Evolutionary conservation across 768 basidiomycete genomes (phyloP), one percentile per base, ranked within the genome.

Genomic region (Kwoniella dejecticola): DNA sequence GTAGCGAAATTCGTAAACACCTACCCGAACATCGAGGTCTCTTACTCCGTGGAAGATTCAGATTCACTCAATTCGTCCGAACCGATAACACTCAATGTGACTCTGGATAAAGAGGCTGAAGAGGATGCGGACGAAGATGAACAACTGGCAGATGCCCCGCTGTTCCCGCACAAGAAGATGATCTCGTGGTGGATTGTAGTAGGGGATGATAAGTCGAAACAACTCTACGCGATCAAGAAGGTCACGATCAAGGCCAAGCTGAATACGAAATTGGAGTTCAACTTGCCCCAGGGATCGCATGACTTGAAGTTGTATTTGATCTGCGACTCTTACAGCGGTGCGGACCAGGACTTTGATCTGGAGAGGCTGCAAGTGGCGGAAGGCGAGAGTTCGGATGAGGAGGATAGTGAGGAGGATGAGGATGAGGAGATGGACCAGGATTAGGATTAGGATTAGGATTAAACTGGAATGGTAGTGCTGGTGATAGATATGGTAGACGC

Each of bases 161-260:
- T 87, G 81, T 98, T 89, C 82, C 95, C 95, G 0, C 82, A 81
- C 55, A 88, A 88, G 79, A 97, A 97, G 83, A 85, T 91, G 79
- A 86, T 89, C 58, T 93, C 92, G 72, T 98, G 94, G 95, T 98
- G 94, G 94, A 84, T 97, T 31, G 93, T 98, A 47, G 83, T 97
- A 12, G 92, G 91, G n/a, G 89, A 94, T 50, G 60, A 64, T 3
- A 55, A 67, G 12, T 87, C 85, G n/a, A 85, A 87, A 36, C 89
- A 91, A 69, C 82, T 99, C 12, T 87, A 91, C 82, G 90, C 80
- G 82, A 83, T 90, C 83, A 85, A 94, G 84, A 88, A 88, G 42
- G 90, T 97, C 29, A 95, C 95, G 0, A 77, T 82, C 52, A 82
- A 82, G 66, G 82, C 87, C 77, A 82, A 78, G 67, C 84, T 97